Evolutionary conservation across 129 eudicot genomes (phyloP).

Genomic region (Flaveria ramosissima): DNA sequence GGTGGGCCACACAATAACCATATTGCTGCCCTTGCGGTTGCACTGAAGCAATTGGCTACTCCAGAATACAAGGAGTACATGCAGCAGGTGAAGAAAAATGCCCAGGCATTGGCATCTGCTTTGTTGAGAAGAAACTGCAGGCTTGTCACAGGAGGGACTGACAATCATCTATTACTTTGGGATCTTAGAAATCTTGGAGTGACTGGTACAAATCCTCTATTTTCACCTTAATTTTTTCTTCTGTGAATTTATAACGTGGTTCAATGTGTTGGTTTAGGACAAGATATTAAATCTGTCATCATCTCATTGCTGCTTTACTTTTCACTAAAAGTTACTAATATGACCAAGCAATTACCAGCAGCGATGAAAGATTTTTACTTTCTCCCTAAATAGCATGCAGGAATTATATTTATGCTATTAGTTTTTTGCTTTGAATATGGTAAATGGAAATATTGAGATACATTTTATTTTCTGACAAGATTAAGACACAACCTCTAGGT

Average conservation of each 20-base stretch:
- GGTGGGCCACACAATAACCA: slow-evolving; percentile 99
- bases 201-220: slow-evolving; percentile 55
- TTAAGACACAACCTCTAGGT: background rate
- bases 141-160: slow-evolving; percentile 96
- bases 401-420: background rate
- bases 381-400: background rate
- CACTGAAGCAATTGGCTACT: slow-evolving; percentile 89
- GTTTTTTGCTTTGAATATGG: background rate
- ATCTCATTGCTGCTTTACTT: background rate
- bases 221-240: slow-evolving; percentile 11
- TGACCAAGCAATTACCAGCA: background rate
- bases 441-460: slow-evolving; percentile 5
- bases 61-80: slow-evolving; percentile 80
- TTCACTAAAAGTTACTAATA: background rate
- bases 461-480: slow-evolving; percentile 5
- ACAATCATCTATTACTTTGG: slow-evolving; percentile 93
- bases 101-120: slow-evolving; percentile 89
- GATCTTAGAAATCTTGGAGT: slow-evolving; percentile 89
- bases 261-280: slow-evolving; percentile 11
- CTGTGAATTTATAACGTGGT: slow-evolving; percentile 9
- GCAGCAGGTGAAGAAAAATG: slow-evolving; percentile 98
- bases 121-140: slow-evolving; percentile 73
- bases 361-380: slow-evolving; percentile 3
- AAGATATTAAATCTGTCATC: background rate
- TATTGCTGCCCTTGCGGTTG: slow-evolving; percentile 96